A percentile compares a stretch with the other conserved stretches of the same genome.
These are phyloP conservation scores for Pueraria montana DNA, from an alignment of 306 rosid species.

Conservation along the genomic window DNA sequence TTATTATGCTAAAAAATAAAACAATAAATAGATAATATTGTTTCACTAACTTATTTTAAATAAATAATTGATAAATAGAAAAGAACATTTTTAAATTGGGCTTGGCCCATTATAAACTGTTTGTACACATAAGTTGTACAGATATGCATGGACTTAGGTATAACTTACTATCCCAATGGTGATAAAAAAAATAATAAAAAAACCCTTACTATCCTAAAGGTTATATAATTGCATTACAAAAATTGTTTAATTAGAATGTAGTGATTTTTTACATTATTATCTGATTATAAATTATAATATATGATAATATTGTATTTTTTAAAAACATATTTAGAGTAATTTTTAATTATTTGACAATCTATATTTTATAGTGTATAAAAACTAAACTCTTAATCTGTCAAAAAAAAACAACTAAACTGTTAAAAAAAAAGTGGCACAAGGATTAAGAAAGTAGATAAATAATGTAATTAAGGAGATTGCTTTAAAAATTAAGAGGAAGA, in stretches of 20 bases:
- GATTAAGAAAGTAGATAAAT: conserved; percentile 1
- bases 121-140: not conserved
- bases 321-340: not conserved
- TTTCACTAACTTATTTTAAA: not conserved
- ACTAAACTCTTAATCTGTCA: not conserved
- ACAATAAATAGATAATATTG: not conserved
- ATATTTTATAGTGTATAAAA: not conserved
- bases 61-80: not conserved
- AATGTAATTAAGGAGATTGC: not conserved
- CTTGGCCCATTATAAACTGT: not conserved
- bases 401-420: too few relatives aligned
- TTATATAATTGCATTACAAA: not conserved
- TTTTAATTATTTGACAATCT: not conserved
- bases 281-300: not conserved
- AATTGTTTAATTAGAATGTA: not conserved
- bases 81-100: not conserved
- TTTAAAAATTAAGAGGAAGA: not conserved
- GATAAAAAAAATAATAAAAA: too few relatives aligned
- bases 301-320: not conserved
- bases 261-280: not conserved
- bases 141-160: not conserved
- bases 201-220: not conserved
- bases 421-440: not conserved
- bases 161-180: too few relatives aligned
- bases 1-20: not conserved